Base-by-base conservation (phyloP, 345 rosid genomes). In the Eucalyptus dawsonii region DNA sequence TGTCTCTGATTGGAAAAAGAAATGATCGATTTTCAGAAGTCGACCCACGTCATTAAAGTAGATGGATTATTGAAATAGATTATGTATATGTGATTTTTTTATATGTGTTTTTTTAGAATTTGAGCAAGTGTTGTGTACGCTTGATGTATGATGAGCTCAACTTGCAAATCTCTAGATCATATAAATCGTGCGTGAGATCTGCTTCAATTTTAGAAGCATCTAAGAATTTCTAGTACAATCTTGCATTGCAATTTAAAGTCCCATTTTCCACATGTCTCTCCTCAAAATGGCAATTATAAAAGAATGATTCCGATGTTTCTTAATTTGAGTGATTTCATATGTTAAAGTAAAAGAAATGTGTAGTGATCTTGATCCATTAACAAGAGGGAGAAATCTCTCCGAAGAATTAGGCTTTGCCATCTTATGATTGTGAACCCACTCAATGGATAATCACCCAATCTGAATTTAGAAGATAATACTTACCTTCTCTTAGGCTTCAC, bases 121-220 rank as follows among this genome's bases (percentile, higher is more conserved):
- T 1, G 21, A 65, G 24, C 11, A 1, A 16, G 80, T 8, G 19
- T 31, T 67, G 3, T 9, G 17, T 31, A 19, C 5, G 1, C 21
- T 15, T 14, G 2, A 13, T n/a, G 37, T 31, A 14, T 21, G 37
- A 56, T n/a, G 34, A 65, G 76, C 76, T n/a, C 10, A 67, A 15
- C 37, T 65, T 16, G 1, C 67, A 12, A 11, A 29, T 27, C 8
- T 65, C 31, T 29, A 12, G 1, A 14, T n/a, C 11, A 14, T 14
- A 14, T 14, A 11, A 1, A 0, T 67, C 22, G 1, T 5, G 0
- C 11, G 1, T 15, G 6, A 67, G 21, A 13, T 9, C 6, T 16
- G 4, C 22, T 16, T 16, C 7, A 8, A 0, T 67, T 31, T 67
- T 4, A 4, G 1, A 7, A 69, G 22, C 21, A 69, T 34, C 19